A percentile compares a stretch with the other conserved stretches of the same genome.
phyloP scores from a whole-genome alignment of 106 monocot genomes.

The Iris macrosiphon region DNA sequence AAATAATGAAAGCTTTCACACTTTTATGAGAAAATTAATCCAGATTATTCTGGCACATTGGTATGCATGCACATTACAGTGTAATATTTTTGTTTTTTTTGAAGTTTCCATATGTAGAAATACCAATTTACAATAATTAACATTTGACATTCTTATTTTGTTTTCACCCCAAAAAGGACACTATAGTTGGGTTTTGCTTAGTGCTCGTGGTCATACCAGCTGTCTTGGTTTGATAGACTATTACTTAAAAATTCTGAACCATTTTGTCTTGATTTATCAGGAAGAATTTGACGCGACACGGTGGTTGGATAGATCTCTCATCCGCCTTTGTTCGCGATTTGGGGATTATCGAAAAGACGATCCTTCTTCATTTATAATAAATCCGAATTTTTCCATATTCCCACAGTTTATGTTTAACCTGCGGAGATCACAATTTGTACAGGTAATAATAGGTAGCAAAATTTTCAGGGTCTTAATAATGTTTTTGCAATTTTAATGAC shows the following conservation, averaged over 20 bases:
- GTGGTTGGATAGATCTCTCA: constrained; percentile 91
- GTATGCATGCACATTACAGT: too few relatives aligned
- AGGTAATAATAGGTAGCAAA: constrained; percentile 68
- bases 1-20: too few relatives aligned
- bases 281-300: constrained; percentile 98
- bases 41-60: too few relatives aligned
- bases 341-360: constrained; percentile 99
- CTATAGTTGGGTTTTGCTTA: background rate
- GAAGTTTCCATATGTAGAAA: too few relatives aligned
- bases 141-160: background rate
- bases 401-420: constrained; percentile 99
- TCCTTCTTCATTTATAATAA: constrained; percentile 80
- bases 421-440: constrained; percentile 91
- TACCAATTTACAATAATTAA: too few relatives aligned
- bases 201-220: background rate
- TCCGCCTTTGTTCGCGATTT: constrained; percentile 90
- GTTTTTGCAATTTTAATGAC: background rate
- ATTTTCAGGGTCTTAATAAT: background rate
- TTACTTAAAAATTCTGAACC: background rate
- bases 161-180: background rate
- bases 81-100: too few relatives aligned
- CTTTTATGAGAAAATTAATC: too few relatives aligned
- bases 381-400: constrained; percentile 87
- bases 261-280: constrained; percentile 26
- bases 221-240: background rate